A percentile compares a stretch with the other conserved stretches of the same genome.
Evolutionary conservation across 768 basidiomycete genomes (phyloP).

Genomic region (Collybia nuda): DNA sequence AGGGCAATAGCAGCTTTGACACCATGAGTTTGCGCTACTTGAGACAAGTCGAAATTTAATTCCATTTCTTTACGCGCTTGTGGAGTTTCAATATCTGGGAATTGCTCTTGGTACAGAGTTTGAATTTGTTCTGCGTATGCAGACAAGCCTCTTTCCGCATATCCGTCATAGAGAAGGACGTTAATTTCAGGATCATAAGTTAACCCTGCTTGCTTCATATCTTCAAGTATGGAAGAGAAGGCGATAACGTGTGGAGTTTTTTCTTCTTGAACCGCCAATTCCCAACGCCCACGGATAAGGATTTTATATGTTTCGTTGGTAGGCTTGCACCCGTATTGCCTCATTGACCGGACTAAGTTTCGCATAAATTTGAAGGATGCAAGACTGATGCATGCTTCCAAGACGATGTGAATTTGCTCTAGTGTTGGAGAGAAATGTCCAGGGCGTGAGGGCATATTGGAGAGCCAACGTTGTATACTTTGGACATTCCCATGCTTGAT

Average conservation of each 20-base stretch:
- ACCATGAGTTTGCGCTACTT: slow-evolving; percentile 24
- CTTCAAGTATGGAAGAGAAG: slow-evolving; percentile 41
- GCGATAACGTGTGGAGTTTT: slow-evolving; percentile 27
- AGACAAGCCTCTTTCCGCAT: slow-evolving; percentile 35
- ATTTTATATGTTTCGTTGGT: slow-evolving; percentile 46
- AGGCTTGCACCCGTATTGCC: slow-evolving; percentile 40
- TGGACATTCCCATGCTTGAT: slow-evolving; percentile 40
- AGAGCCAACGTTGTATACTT: slow-evolving; percentile 50
- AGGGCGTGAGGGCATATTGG: slow-evolving; percentile 50
- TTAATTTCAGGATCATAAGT: slow-evolving; percentile 42
- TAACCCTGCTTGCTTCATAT: slow-evolving; percentile 45
- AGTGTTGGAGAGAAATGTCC: slow-evolving; percentile 44
- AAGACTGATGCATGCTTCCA: slow-evolving; percentile 37
- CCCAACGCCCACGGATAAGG: slow-evolving; percentile 45
- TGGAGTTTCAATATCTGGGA: slow-evolving; percentile 15
- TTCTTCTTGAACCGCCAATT: slow-evolving; percentile 24
- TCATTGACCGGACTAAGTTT: slow-evolving; percentile 33
- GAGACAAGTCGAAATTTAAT: slow-evolving; percentile 13
- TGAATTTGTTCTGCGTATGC: slow-evolving; percentile 37
- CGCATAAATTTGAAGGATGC: slow-evolving; percentile 31
- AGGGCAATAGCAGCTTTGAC: slow-evolving; percentile 30
- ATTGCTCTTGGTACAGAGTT: slow-evolving; percentile 32
- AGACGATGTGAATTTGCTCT: slow-evolving; percentile 55
- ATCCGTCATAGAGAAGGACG: slow-evolving; percentile 39
- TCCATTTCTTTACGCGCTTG: slow-evolving; percentile 11